Base-by-base conservation (phyloP, 75 land plant species). In the Cryptomeria japonica region DNA sequence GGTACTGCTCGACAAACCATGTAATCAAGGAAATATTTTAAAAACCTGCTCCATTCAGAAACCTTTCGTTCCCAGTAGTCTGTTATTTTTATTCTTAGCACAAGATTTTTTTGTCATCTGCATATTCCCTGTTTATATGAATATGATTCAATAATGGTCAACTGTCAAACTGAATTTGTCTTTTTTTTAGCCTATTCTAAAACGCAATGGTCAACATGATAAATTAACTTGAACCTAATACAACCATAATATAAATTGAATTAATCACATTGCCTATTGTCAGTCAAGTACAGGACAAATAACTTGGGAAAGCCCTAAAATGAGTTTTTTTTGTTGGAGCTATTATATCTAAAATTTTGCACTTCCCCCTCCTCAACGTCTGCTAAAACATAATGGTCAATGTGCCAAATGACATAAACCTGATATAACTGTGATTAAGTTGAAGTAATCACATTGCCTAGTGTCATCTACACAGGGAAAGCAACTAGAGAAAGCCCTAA, bases 1-100 rank as follows among this genome's bases (percentile, higher is more conserved):
- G 93, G 96, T 95, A 94, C 88, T 92, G 53, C 84, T 90, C 94
- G 87, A 18, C 86, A 70, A 77, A 61, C 85, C 78, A 83, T 86
- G n/a, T 80, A 37, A 41, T 55, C 41, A 87, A 82, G 53, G 53
- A 82, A 46, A 3, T 82, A 34, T 11, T 82, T 82, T 82, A 2
- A 32, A 28, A 44, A 44, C 49, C 28, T n/a, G 14, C 51, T 82
- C 53, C 83, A 11, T 82, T 12, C 46, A 82, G 51, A 82, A 46
- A n/a, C 53, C 18, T 82, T 82, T 82, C 46, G 28, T 41, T 79
- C 39, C 42, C 28, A 18, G 2, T 39, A 14, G 19, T 42, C 82
- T 38, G 28, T 25, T 79, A 8, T 82, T 44, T 82, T 46, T 44
- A 44, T 28, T n/a, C 49, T 42, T 22, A 82, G 49, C 53, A 82